A percentile compares a stretch with the other conserved stretches of the same genome.
Evolutionary conservation across 2,329 filamentous ascomycete species (phyloP).

Genomic region (Cordyceps cicadae): DNA sequence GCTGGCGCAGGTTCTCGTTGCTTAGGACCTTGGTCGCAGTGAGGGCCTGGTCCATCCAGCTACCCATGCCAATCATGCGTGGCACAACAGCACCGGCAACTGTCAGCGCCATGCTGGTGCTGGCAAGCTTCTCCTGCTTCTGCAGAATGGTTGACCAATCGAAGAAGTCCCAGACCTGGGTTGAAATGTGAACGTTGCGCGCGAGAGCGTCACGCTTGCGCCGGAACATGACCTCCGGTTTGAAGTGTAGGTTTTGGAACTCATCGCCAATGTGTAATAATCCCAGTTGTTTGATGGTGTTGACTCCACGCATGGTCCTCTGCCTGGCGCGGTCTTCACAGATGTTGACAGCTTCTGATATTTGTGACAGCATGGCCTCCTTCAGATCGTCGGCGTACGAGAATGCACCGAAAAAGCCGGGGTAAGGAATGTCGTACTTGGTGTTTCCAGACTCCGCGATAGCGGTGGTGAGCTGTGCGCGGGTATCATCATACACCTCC

Average conservation of each 20-base stretch:
- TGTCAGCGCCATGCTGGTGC: slow-evolving; percentile 90
- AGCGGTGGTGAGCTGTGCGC: slow-evolving; percentile 63
- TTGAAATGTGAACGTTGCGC: slow-evolving; percentile 76
- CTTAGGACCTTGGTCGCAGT: slow-evolving; percentile 74
- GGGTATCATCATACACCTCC: slow-evolving; percentile 77
- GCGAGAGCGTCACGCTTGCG: slow-evolving; percentile 73
- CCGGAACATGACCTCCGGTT: slow-evolving; percentile 88
- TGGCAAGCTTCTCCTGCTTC: slow-evolving; percentile 87
- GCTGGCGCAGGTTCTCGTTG: slow-evolving; percentile 67
- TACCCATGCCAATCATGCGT: slow-evolving; percentile 70
- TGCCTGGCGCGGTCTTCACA: slow-evolving; percentile 82
- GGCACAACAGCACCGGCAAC: slow-evolving; percentile 78
- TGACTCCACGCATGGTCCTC: slow-evolving; percentile 72
- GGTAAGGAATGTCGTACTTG: slow-evolving; percentile 77
- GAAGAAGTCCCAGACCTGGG: slow-evolving; percentile 89
- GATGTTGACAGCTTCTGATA: slow-evolving; percentile 65
- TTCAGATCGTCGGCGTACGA: slow-evolving; percentile 91
- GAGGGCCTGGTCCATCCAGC: slow-evolving; percentile 83
- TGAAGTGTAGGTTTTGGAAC: slow-evolving; percentile 79
- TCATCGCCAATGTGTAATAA: slow-evolving; percentile 81
- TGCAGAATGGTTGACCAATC: slow-evolving; percentile 77
- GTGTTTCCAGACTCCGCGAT: slow-evolving; percentile 69
- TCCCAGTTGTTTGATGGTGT: slow-evolving; percentile 79
- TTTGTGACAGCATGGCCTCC: slow-evolving; percentile 81
- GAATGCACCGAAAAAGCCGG: slow-evolving; percentile 76